A percentile compares a stretch with the other conserved stretches of the same genome.
These are phyloP conservation scores for Syncephalastrum monosporum DNA, from an alignment of 371 early-diverging fungal genomes.

Conservation along the genomic window DNA sequence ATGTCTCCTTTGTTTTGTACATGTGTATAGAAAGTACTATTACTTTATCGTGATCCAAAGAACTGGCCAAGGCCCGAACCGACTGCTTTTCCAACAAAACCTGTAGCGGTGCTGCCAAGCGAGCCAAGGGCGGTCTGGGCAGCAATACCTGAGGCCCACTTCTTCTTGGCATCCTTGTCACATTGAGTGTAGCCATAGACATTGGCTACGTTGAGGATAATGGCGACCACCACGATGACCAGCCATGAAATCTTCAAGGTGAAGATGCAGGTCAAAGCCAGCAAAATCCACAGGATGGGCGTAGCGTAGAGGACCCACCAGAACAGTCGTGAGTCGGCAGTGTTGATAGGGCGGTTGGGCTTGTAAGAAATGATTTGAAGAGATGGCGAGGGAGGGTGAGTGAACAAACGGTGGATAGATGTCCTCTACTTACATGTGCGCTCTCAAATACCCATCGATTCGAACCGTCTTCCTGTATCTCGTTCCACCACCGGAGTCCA, in stretches of 20 bases:
- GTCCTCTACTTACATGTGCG: conserved; percentile 65
- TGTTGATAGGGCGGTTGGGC: conserved; percentile 73
- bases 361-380: conserved; percentile 12
- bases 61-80: conserved; percentile 36
- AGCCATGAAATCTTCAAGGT: conserved; percentile 79
- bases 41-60: conserved; percentile 31
- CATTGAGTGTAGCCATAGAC: conserved; percentile 94
- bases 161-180: conserved; percentile 86
- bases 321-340: conserved; percentile 87
- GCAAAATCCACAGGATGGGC: conserved; percentile 81
- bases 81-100: conserved; percentile 41
- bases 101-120: conserved; percentile 35
- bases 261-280: conserved; percentile 77
- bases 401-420: background rate
- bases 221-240: conserved; percentile 82
- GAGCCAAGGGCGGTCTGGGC: conserved; percentile 45
- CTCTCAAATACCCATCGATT: conserved; percentile 96
- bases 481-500: conserved; percentile 98
- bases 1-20: too few relatives aligned
- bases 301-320: conserved; percentile 90
- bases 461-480: conserved; percentile 89
- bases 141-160: conserved; percentile 59
- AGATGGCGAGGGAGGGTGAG: background rate
- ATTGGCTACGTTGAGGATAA: conserved; percentile 84
- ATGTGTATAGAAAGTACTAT: too few relatives aligned